phyloP scores from a whole-genome alignment of 2,329 filamentous ascomycete genomes.

The Arthrobotrys sphaeroides region DNA sequence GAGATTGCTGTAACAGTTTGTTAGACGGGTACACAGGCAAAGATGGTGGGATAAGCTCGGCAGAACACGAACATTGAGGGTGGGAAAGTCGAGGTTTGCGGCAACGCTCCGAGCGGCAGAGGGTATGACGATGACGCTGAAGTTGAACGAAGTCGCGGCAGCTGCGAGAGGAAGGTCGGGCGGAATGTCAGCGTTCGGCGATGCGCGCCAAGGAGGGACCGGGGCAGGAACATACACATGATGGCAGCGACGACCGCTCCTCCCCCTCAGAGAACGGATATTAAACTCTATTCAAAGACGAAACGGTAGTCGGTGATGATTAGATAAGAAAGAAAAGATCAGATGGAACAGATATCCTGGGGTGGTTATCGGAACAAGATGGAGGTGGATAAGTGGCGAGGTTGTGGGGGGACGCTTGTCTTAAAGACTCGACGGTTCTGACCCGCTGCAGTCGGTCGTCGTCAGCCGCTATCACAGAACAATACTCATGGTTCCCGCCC shows the following conservation, averaged over 20 bases:
- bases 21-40: conserved; percentile 12
- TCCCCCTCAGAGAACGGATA: not conserved
- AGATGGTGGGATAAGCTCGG: not conserved
- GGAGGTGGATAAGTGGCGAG: not conserved
- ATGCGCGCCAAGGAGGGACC: conserved; percentile 27
- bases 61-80: conserved; percentile 50
- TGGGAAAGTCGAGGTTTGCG: conserved; percentile 44
- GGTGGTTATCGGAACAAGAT: not conserved
- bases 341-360: no score
- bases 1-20: conserved; percentile 22
- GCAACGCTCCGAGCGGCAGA: conserved; percentile 1
- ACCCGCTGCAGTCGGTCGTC: conserved; percentile 17
- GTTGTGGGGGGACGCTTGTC: conserved; percentile 5
- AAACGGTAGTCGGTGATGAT: not conserved
- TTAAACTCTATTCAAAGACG: not conserved
- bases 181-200: not conserved
- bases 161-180: not conserved
- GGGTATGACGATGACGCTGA: conserved; percentile 51
- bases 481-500: conserved; percentile 18
- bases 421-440: conserved; percentile 13
- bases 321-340: no score
- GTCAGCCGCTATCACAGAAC: conserved; percentile 20
- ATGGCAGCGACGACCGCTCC: conserved; percentile 20
- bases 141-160: conserved; percentile 49
- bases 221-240: conserved; percentile 30